These are phyloP conservation scores for Trichosporon ovoides DNA, from an alignment of 1,284 basidiomycete genomes.

Conservation along the genomic window DNA sequence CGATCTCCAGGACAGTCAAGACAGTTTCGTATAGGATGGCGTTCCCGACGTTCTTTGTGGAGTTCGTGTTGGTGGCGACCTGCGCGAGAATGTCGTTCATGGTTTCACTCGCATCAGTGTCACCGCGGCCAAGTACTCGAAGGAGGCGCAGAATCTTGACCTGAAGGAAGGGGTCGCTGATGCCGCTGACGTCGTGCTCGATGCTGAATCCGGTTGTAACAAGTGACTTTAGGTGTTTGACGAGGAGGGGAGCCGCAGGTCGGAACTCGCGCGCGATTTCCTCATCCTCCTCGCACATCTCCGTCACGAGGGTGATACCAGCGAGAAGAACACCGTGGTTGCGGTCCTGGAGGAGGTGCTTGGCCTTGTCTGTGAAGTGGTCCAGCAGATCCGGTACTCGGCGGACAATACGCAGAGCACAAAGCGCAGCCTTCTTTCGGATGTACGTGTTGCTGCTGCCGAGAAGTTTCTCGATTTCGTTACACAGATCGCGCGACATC, in stretches of 20 bases:
- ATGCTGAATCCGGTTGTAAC: slow-evolving; percentile 97
- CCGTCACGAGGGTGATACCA: slow-evolving; percentile 87
- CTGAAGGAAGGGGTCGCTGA: slow-evolving; percentile 98
- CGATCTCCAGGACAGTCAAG: slow-evolving; percentile 94
- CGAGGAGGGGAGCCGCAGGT: slow-evolving; percentile 88
- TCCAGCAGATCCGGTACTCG: slow-evolving; percentile 95
- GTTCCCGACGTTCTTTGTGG: slow-evolving; percentile 97
- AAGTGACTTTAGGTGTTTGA: slow-evolving; percentile 90
- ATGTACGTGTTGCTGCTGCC: slow-evolving; percentile 99
- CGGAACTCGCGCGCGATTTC: slow-evolving; percentile 77
- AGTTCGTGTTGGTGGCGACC: slow-evolving; percentile 98
- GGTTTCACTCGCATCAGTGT: slow-evolving; percentile 79
- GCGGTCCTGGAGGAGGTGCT: slow-evolving; percentile 85
- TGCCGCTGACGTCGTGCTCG: slow-evolving; percentile 98
- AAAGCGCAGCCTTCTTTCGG: slow-evolving; percentile 96
- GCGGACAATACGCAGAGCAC: slow-evolving; percentile 91
- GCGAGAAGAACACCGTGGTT: slow-evolving; percentile 96
- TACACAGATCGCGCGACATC: slow-evolving; percentile 93
- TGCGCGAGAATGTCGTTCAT: slow-evolving; percentile 98
- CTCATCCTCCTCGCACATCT: slow-evolving; percentile 82
- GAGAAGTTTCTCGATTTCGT: slow-evolving; percentile 95
- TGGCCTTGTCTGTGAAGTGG: slow-evolving; percentile 84
- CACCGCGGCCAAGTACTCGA: slow-evolving; percentile 77
- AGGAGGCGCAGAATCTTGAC: slow-evolving; percentile 92
- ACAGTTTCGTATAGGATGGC: slow-evolving; percentile 98